Evolutionary conservation across 306 rosid species (phyloP), one percentile per base, ranked within the genome.

Genomic region (Lagenaria siceraria): DNA sequence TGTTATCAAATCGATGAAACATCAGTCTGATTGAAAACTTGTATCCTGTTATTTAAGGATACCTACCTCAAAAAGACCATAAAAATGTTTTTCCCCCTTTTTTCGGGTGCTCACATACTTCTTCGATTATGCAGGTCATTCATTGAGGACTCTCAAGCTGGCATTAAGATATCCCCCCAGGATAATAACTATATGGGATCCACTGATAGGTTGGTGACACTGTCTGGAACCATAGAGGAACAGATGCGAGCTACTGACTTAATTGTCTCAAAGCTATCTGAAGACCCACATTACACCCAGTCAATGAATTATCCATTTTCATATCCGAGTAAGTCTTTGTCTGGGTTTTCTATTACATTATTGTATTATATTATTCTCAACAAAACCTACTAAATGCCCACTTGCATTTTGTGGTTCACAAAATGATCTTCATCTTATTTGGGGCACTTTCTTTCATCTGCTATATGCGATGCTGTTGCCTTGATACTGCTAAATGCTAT

Each of bases 121-220:
- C 83, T 84, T 22, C 64, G 48, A 51, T 82, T 83, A 81, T 58
- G 60, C 88, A 96, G 99, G 90, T 88, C 99, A 64, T 96, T 96
- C 81, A 96, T 96, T 81, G 99, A 96, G 84, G 99, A 92, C 2
- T 92, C 99, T 40, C 97, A 87, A 77, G 99, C 99, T 82, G 90
- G 97, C 85, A 96, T 96, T 80, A 96, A 96, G 86, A 96, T 96
- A 88, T 96, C 99, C 48, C 99, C 99, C 72, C 99, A 96, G 83
- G 99, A 96, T 85, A 89, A 90, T 85, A 92, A 88, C 85, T 96
- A 89, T 81, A 90, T 81, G 81, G 99, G 97, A 58, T 85, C 89
- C 80, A 96, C 87, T 82, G 99, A 96, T 84, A 89, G 99, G 90
- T 91, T 96, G 64, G 99, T 96, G 76, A 92, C 98, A 18, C 58